Conservation (phyloP, 768 basidiomycete species). For the Sarcodon aspratus region DNA sequence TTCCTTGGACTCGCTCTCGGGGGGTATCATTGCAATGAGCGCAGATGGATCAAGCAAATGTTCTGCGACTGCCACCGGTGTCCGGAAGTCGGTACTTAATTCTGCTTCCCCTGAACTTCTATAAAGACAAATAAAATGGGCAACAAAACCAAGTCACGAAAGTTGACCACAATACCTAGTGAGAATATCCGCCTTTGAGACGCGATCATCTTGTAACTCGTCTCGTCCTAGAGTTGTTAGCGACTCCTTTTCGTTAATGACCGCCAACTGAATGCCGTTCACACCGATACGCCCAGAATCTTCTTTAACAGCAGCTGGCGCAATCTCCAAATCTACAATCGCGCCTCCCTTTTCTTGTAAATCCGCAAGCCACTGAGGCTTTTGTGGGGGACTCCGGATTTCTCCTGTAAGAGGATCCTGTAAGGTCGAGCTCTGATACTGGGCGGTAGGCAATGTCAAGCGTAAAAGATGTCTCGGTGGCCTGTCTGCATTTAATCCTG, state of each 20-base stretch:
- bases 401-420: slow-evolving; percentile 75
- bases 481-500: slow-evolving; percentile 40
- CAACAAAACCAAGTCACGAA: not conserved
- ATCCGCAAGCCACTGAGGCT: slow-evolving; percentile 63
- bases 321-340: slow-evolving; percentile 44
- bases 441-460: slow-evolving; percentile 72
- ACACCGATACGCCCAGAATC: slow-evolving; percentile 28
- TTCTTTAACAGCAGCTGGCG: slow-evolving; percentile 28
- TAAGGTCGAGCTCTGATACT: slow-evolving; percentile 65
- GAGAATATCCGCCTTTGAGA: slow-evolving; percentile 53
- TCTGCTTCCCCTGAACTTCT: slow-evolving; percentile 48
- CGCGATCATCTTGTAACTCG: slow-evolving; percentile 63
- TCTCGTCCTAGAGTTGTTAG: slow-evolving; percentile 62
- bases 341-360: slow-evolving; percentile 45
- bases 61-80: slow-evolving; percentile 49
- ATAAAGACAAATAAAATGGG: not conserved
- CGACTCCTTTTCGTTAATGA: slow-evolving; percentile 69
- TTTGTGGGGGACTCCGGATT: slow-evolving; percentile 42
- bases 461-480: slow-evolving; percentile 66
- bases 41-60: slow-evolving; percentile 37
- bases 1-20: slow-evolving; percentile 10
- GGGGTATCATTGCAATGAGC: slow-evolving; percentile 4
- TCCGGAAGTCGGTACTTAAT: slow-evolving; percentile 48
- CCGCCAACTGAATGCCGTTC: slow-evolving; percentile 26
- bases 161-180: slow-evolving; percentile 40